A percentile compares a stretch with the other conserved stretches of the same genome.
Evolutionary conservation across 257 asterid genomes (phyloP).

Genomic region (Penstemon davidsonii): DNA sequence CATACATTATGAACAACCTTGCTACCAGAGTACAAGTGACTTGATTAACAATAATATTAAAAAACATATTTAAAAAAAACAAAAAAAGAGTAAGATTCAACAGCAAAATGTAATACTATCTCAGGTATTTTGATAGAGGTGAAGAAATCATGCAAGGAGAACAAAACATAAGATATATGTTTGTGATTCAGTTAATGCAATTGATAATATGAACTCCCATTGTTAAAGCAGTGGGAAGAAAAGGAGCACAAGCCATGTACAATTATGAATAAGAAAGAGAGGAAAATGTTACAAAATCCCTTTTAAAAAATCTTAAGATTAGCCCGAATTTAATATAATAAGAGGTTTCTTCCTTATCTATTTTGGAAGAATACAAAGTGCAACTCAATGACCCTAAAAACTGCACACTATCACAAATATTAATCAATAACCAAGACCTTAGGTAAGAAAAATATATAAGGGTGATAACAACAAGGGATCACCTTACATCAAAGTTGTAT

Average conservation of each 20-base stretch:
- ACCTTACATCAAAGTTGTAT: slow-evolving; percentile 79
- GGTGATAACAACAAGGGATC: slow-evolving; percentile 28
- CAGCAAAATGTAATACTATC: background rate
- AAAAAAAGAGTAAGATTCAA: background rate
- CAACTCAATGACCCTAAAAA: background rate
- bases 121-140: background rate
- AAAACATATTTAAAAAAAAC: too few species aligned
- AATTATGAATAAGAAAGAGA: background rate
- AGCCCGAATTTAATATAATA: slow-evolving; percentile 10
- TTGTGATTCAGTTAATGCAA: background rate
- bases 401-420: slow-evolving; percentile 14
- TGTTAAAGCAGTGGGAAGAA: slow-evolving; percentile 15
- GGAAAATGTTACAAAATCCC: slow-evolving; percentile 20
- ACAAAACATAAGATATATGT: slow-evolving; percentile 1
- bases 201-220: background rate
- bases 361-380: background rate
- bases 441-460: slow-evolving; percentile 20
- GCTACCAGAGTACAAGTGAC: slow-evolving; percentile 8
- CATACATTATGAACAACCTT: background rate
- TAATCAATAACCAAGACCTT: slow-evolving; percentile 18
- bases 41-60: background rate
- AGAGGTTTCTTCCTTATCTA: slow-evolving; percentile 14
- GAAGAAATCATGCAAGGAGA: slow-evolving; percentile 5
- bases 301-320: slow-evolving; percentile 1
- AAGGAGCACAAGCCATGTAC: slow-evolving; percentile 12